Evolutionary conservation across 2,329 filamentous ascomycete genomes (phyloP).

Genomic region (Ascochyta koolunga): DNA sequence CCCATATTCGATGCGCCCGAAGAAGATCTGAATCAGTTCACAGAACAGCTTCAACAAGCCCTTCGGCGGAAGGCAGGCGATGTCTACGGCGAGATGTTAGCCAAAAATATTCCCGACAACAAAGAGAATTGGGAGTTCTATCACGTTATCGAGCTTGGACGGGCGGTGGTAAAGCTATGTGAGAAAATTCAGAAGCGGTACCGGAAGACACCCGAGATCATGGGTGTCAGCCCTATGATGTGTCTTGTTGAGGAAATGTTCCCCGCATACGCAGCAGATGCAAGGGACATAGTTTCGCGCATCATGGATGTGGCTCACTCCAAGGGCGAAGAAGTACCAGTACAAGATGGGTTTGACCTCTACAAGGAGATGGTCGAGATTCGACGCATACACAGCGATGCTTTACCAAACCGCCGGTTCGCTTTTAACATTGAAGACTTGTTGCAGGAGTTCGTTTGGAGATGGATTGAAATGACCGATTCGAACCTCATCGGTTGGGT

Average conservation of each 20-base stretch:
- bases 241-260: constrained; percentile 84
- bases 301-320: constrained; percentile 77
- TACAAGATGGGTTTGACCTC: constrained; percentile 92
- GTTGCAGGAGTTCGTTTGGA: constrained; percentile 92
- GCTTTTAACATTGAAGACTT: constrained; percentile 86
- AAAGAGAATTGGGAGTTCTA: constrained; percentile 88
- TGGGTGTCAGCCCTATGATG: constrained; percentile 73
- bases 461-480: constrained; percentile 87
- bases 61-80: constrained; percentile 75
- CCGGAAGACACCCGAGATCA: constrained; percentile 82
- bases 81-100: constrained; percentile 80
- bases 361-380: constrained; percentile 89
- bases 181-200: constrained; percentile 93
- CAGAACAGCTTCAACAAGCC: constrained; percentile 72
- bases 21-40: constrained; percentile 75
- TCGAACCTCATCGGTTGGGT: constrained; percentile 81
- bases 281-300: constrained; percentile 79
- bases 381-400: constrained; percentile 77
- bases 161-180: constrained; percentile 81
- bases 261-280: constrained; percentile 88
- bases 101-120: constrained; percentile 78
- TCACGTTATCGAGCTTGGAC: constrained; percentile 87
- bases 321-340: constrained; percentile 74
- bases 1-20: constrained; percentile 72
- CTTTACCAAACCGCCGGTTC: constrained; percentile 74